Conservation (phyloP, 208 protist species). For the Herpetomonas muscarum region DNA sequence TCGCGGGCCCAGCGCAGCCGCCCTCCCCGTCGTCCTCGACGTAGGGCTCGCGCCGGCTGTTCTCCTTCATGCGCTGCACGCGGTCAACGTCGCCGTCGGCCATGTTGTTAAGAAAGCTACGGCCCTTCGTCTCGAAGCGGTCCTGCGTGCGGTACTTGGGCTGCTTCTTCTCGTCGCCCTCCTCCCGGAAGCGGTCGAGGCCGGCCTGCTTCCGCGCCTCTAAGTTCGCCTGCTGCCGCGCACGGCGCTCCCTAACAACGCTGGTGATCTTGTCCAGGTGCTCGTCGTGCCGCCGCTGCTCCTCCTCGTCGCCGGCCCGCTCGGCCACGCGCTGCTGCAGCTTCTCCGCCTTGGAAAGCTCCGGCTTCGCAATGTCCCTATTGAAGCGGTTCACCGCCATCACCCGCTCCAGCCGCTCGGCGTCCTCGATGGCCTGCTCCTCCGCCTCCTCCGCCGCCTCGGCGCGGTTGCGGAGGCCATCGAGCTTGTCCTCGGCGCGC, state of each 20-base stretch:
- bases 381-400: slow-evolving; percentile 45
- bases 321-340: slow-evolving; percentile 38
- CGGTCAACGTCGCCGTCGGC: slow-evolving; percentile 24
- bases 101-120: slow-evolving; percentile 47
- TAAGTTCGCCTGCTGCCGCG: slow-evolving; percentile 43
- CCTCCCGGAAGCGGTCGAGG: slow-evolving; percentile 23
- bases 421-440: slow-evolving; percentile 46
- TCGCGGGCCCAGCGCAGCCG: too few relatives aligned
- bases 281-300: slow-evolving; percentile 30
- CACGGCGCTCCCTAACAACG: slow-evolving; percentile 16
- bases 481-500: slow-evolving; percentile 31
- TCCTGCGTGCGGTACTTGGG: slow-evolving; percentile 69
- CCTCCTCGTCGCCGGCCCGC: slow-evolving; percentile 23
- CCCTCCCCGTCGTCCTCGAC: slow-evolving; percentile 1
- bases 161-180: slow-evolving; percentile 8
- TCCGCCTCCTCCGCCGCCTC: slow-evolving; percentile 60
- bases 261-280: slow-evolving; percentile 34
- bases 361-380: slow-evolving; percentile 22
- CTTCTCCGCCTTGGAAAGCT: slow-evolving; percentile 39
- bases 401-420: slow-evolving; percentile 21
- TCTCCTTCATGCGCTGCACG: slow-evolving; percentile 9
- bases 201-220: slow-evolving; percentile 43
- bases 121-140: slow-evolving; percentile 50
- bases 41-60: slow-evolving; percentile 7
- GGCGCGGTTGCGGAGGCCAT: slow-evolving; percentile 18